phyloP scores from a whole-genome alignment of 1,284 basidiomycete species.

The Trichosporon sp. region DNA sequence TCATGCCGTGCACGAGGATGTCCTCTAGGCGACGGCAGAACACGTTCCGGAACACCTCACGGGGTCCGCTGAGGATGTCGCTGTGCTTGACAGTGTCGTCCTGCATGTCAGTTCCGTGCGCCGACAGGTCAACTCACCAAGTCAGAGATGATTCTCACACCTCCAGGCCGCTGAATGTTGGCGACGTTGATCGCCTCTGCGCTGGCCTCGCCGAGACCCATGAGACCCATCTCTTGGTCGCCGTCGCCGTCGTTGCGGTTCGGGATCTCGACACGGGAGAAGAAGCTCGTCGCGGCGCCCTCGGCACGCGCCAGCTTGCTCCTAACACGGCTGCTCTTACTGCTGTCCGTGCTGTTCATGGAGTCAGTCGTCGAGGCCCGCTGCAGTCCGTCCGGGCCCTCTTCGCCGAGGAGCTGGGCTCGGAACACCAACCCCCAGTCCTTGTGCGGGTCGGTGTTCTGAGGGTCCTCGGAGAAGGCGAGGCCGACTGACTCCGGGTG shows the following conservation, averaged over 20 bases:
- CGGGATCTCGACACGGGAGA: conserved; percentile 13
- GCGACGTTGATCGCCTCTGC: conserved; percentile 25
- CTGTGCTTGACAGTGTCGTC: conserved; percentile 89
- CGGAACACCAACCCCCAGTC: conserved; percentile 25
- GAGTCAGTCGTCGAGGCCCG: conserved; percentile 3
- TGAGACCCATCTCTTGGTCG: conserved; percentile 23
- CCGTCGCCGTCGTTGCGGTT: conserved; percentile 23
- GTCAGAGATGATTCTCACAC: conserved; percentile 77
- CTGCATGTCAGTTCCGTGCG: conserved; percentile 17
- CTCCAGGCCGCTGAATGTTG: conserved; percentile 26
- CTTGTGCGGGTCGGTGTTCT: conserved; percentile 46
- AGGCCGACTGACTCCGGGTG: conserved; percentile 60
- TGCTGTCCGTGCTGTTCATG: background rate
- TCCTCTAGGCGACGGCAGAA: conserved; percentile 61
- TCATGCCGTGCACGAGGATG: conserved; percentile 76
- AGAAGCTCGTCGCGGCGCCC: conserved; percentile 10
- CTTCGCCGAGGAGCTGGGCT: conserved; percentile 22
- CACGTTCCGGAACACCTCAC: conserved; percentile 63
- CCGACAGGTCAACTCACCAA: conserved; percentile 50
- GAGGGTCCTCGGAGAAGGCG: conserved; percentile 55
- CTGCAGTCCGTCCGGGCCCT: conserved; percentile 6
- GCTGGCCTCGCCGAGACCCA: conserved; percentile 20
- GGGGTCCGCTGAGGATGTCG: conserved; percentile 65
- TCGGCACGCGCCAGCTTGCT: background rate
- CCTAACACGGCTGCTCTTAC: background rate